Conservation (phyloP, 495 filamentous ascomycete species). For the Penicillium lividum region DNA sequence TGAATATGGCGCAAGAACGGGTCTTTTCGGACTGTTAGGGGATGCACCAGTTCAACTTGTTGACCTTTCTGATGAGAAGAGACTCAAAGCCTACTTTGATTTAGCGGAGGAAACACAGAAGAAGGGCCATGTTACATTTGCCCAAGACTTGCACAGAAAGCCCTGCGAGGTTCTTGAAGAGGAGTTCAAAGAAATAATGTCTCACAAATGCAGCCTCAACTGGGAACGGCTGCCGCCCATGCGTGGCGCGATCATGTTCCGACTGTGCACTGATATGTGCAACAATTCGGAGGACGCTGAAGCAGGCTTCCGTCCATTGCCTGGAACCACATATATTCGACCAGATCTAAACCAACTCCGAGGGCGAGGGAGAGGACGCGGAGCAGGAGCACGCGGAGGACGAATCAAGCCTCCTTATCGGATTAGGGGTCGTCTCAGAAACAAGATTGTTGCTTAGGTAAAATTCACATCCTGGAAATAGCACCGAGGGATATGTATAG, state of each 20-base stretch:
- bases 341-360: no score
- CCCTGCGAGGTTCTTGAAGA: not conserved
- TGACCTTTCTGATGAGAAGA: not conserved
- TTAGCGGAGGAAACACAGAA: not conserved
- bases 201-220: no score
- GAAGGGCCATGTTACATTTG: not conserved
- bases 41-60: constrained; percentile 12
- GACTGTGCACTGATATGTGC: constrained; percentile 2
- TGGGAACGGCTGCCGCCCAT: not conserved
- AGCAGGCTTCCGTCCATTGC: not conserved
- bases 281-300: not conserved
- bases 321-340: not conserved
- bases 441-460: not conserved
- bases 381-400: no score
- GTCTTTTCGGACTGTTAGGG: constrained; percentile 4
- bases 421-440: not conserved
- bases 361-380: no score
- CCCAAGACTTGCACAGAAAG: not conserved
- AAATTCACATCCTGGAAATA: not conserved
- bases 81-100: not conserved
- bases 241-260: constrained; percentile 3
- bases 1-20: not conserved
- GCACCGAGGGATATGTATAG: no score
- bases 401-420: not conserved
- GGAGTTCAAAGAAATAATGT: not conserved